These are phyloP conservation scores for Puccinia brachypodii DNA, from an alignment of 1,284 basidiomycete species.

Conservation along the genomic window DNA sequence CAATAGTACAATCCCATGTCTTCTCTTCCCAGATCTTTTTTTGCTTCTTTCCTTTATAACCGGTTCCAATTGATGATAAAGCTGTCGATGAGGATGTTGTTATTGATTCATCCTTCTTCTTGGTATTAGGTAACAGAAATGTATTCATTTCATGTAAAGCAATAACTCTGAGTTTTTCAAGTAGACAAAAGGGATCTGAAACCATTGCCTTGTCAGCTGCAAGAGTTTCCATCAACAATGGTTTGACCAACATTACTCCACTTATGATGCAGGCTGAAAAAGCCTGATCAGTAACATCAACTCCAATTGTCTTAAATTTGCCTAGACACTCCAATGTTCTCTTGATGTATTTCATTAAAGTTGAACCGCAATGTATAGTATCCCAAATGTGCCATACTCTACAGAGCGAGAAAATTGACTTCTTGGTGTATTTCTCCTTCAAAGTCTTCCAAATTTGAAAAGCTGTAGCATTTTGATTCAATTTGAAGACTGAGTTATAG, in stretches of 20 bases:
- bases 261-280: not conserved
- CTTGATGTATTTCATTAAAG: not conserved
- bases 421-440: not conserved
- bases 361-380: not conserved
- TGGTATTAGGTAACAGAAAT: too few species aligned
- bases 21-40: not conserved
- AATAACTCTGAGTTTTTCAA: not conserved
- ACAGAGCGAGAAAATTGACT: not conserved
- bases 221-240: not conserved
- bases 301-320: too few species aligned
- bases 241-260: not conserved
- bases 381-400: not conserved
- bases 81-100: not conserved
- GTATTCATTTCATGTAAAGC: not conserved
- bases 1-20: not conserved
- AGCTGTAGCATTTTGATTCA: not conserved
- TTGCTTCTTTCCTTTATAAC: not conserved
- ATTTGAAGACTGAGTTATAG: not conserved
- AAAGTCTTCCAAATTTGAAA: not conserved
- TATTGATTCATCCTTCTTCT: too few species aligned
- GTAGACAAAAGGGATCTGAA: not conserved
- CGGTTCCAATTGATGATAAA: not conserved
- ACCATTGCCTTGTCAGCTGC: not conserved
- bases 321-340: not conserved
- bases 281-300: not conserved